These are phyloP conservation scores for Clarireedia paspali DNA, from an alignment of 2,329 filamentous ascomycete species.

Conservation along the genomic window DNA sequence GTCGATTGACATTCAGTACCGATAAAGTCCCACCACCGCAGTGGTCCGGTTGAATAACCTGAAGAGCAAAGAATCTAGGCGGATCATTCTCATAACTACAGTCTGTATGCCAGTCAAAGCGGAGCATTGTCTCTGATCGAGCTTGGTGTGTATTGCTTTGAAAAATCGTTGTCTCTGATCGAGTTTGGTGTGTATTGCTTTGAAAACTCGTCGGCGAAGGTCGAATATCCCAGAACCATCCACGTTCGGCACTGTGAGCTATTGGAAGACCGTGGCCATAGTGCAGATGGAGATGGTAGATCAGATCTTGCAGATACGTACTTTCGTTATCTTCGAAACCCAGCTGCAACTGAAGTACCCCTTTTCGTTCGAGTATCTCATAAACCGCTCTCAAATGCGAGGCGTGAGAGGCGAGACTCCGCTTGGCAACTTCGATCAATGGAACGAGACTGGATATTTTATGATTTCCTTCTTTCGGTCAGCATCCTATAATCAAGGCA, in stretches of 20 bases:
- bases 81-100: conserved; percentile 24
- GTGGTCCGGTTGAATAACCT: conserved; percentile 23
- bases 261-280: conserved; percentile 19
- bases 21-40: conserved; percentile 16
- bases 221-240: conserved; percentile 27
- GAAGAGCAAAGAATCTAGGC: conserved; percentile 25
- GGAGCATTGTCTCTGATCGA: conserved; percentile 13
- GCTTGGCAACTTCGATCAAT: background rate
- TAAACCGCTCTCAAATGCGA: conserved; percentile 8
- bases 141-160: conserved; percentile 10
- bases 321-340: conserved; percentile 17
- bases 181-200: conserved; percentile 10
- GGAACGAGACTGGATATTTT: background rate
- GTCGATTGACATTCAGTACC: conserved; percentile 15
- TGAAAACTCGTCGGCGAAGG: conserved; percentile 9
- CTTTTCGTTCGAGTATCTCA: conserved; percentile 13
- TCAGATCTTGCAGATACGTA: conserved; percentile 18
- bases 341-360: conserved; percentile 18
- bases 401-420: background rate
- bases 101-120: conserved; percentile 30
- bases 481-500: background rate
- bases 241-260: conserved; percentile 21
- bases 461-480: background rate
- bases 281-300: background rate
- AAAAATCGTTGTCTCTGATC: background rate